phyloP scores from a whole-genome alignment of 176 grass and related monocot species.

The Aegilops sharonensis region DNA sequence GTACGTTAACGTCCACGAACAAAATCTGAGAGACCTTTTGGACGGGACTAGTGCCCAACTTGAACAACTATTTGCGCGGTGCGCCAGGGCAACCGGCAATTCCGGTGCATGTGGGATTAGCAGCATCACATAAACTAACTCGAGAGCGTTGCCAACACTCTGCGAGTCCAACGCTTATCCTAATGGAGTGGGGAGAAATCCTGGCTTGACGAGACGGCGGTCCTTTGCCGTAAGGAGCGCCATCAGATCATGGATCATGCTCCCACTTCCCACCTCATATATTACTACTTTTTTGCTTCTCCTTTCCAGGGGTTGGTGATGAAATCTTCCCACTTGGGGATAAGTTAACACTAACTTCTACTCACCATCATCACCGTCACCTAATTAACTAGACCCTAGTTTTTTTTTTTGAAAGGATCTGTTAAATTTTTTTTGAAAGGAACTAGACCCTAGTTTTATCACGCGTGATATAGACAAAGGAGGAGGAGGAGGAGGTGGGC shows the following conservation, averaged over 20 bases:
- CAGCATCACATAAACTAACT: neutral
- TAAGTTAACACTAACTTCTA: neutral
- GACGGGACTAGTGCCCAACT: neutral
- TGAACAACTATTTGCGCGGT: neutral
- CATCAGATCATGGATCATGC: conserved; percentile 11
- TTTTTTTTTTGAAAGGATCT: neutral
- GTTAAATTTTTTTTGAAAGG: too few species aligned
- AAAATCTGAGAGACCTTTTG: neutral
- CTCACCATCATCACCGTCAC: neutral
- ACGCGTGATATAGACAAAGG: neutral
- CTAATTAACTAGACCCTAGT: neutral
- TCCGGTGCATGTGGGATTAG: neutral
- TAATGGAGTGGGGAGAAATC: neutral
- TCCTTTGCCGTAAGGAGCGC: neutral
- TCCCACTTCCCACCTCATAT: neutral
- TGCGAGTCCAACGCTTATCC: neutral
- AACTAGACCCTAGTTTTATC: neutral
- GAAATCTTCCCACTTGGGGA: neutral
- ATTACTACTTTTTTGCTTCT: neutral
- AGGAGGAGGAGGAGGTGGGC: neutral
- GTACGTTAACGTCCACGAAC: neutral
- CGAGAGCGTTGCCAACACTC: neutral
- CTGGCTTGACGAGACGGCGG: conserved; percentile 8
- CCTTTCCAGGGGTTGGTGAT: neutral
- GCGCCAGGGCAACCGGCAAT: neutral